Evolutionary conservation across 345 rosid species (phyloP), one percentile per base, ranked within the genome.

Genomic region (Physaria fendleri): DNA sequence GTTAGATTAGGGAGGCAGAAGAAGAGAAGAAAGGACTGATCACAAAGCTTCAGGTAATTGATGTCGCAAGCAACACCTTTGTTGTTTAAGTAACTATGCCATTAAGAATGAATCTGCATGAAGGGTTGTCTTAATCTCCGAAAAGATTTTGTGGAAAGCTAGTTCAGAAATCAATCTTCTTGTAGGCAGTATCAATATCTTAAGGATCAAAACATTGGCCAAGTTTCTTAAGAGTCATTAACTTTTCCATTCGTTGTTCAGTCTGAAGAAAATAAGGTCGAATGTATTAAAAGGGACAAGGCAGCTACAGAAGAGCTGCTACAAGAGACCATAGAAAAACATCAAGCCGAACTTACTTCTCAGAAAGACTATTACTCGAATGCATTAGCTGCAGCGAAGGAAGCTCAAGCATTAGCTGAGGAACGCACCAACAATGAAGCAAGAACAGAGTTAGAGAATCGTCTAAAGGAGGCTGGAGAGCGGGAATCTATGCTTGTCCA

Each of bases 191-290:
- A 22, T 60, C 14, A 53, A 20, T 61, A 54, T 54, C 8, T 61
- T 44, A 52, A 27, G 15, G 33, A 55, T 32, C 50, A 47, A 66
- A 46, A 35, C 41, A 4, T 52, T 27, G 34, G 22, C 34, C 11
- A 45, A 22, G 44, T 62, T 60, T 56, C 6, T 14, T 33, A 28
- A 47, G 27, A 27, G 47, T 47, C 46, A 37, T 59, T 50, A 28
- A 23, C 33, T 76, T 22, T 34, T 43, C 41, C 23, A 43, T 29
- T 60, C 16, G 44, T n/a, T 55, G 61, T 66, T 44, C 72, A 94
- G 99, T 90, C 81, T 53, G 99, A 94, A 78, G 99, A 94, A 77
- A 94, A 79, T 63, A 94, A 90, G 71, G 97, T 82, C 55, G 97
- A 90, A 74, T 85, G 95, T 72, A 80, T 87, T 41, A 90, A 77